These are phyloP conservation scores for Colletotrichum viniferum DNA, from an alignment of 2,329 filamentous ascomycete species.

Conservation along the genomic window DNA sequence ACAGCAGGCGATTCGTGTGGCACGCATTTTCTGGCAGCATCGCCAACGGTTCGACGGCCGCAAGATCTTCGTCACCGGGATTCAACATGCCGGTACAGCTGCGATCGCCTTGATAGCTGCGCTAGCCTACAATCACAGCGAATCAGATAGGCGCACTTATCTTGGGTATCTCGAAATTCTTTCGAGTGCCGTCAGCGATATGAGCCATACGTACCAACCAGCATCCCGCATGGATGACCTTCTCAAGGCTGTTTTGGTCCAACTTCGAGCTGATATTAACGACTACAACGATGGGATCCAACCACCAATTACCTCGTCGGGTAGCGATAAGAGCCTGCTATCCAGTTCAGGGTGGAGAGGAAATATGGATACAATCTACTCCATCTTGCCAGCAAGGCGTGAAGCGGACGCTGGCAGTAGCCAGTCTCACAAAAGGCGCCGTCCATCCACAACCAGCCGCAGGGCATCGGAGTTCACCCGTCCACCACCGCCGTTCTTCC, in stretches of 20 bases:
- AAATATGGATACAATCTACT: conserved; percentile 20
- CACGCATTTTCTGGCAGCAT: conserved; percentile 60
- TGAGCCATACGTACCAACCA: conserved; percentile 57
- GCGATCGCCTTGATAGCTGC: conserved; percentile 59
- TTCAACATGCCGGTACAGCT: conserved; percentile 60
- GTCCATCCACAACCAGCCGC: conserved; percentile 27
- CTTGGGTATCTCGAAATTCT: conserved; percentile 57
- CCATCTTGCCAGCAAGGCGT: conserved; percentile 33
- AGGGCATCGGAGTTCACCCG: conserved; percentile 34
- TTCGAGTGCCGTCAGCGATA: conserved; percentile 54
- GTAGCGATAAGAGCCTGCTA: background rate
- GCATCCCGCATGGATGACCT: conserved; percentile 58
- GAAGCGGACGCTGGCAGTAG: conserved; percentile 31
- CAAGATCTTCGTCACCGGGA: conserved; percentile 53
- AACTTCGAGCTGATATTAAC: conserved; percentile 40
- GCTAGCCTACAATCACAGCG: conserved; percentile 38
- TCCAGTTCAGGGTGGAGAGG: background rate
- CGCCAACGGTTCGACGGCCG: conserved; percentile 55
- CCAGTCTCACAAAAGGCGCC: conserved; percentile 33
- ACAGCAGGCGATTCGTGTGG: conserved; percentile 57
- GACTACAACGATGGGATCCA: background rate
- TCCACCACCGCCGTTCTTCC: conserved; percentile 32
- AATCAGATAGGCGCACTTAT: conserved; percentile 41
- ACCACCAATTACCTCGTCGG: background rate
- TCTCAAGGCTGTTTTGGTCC: conserved; percentile 55